Evolutionary conservation across 139 green algal genomes (phyloP).

Genomic region (Pleodorina starrii): DNA sequence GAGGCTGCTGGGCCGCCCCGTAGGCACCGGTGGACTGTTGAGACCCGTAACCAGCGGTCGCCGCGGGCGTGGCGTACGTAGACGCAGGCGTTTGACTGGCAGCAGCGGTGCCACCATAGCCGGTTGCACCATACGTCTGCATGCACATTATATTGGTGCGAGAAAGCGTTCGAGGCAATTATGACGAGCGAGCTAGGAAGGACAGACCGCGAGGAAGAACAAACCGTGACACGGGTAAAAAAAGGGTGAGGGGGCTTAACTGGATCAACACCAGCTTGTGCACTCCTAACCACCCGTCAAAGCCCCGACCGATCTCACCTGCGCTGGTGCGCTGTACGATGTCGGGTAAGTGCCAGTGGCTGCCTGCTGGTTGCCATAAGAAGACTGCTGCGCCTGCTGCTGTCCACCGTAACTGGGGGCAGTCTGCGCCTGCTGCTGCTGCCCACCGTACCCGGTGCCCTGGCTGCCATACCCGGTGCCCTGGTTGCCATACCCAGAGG

Average conservation of each 20-base stretch:
- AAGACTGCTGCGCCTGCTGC: not conserved
- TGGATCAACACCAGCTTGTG: no score
- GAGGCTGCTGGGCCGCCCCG: not conserved
- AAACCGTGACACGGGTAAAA: no score
- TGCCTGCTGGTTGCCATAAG: conserved; percentile 23
- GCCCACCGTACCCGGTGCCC: conserved; percentile 27
- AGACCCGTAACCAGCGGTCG: not conserved
- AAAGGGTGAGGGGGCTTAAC: no score
- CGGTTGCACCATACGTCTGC: conserved; percentile 11
- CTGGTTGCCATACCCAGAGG: conserved; percentile 42
- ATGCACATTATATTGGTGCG: no score
- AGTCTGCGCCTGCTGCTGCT: not conserved
- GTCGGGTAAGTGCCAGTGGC: conserved; percentile 24
- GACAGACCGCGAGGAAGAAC: not conserved
- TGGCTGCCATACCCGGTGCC: conserved; percentile 20
- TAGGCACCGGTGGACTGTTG: conserved; percentile 26
- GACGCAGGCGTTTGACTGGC: not conserved
- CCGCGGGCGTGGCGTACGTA: not conserved
- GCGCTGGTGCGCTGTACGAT: conserved; percentile 28
- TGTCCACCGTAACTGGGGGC: not conserved
- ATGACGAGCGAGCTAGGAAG: no score
- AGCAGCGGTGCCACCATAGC: not conserved
- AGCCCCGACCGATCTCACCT: conserved; percentile 15
- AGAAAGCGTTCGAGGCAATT: no score
- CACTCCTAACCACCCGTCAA: no score